Percentiles rank a stretch among this genome's conserved stretches.
Evolutionary conservation across 306 rosid genomes (phyloP).

Genomic region (Quercus dentata): DNA sequence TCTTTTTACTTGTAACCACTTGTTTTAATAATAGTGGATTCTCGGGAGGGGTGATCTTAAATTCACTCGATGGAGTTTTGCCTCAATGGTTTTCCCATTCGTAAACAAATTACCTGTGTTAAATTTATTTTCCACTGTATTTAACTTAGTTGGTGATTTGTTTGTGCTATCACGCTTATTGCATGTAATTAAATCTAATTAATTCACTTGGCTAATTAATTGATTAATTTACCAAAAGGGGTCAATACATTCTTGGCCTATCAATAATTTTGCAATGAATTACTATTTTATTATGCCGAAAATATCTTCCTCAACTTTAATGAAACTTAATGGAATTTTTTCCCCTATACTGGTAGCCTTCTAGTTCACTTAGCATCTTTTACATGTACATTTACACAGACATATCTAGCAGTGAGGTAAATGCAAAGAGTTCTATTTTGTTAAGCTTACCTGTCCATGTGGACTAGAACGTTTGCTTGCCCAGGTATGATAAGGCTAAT

Average conservation of each 20-base stretch:
- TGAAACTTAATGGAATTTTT: not conserved
- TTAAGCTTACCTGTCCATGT: slow-evolving; percentile 63
- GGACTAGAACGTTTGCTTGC: slow-evolving; percentile 51
- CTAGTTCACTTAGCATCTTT: not conserved
- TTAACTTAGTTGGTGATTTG: too few relatives aligned
- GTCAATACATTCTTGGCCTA: too few relatives aligned
- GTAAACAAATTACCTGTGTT: accelerated
- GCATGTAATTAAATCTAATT: too few relatives aligned
- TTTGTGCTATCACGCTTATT: too few relatives aligned
- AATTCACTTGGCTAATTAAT: too few relatives aligned
- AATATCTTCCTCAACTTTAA: not conserved
- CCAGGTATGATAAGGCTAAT: slow-evolving; percentile 75
- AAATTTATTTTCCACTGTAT: too few relatives aligned
- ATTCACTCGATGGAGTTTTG: too few relatives aligned
- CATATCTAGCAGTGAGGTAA: not conserved
- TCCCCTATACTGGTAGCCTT: not conserved
- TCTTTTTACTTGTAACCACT: too few relatives aligned
- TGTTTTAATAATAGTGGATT: too few relatives aligned
- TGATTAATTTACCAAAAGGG: too few relatives aligned
- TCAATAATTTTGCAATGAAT: not conserved
- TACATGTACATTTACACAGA: not conserved
- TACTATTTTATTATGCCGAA: not conserved
- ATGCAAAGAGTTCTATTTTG: not conserved
- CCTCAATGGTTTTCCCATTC: too few relatives aligned
- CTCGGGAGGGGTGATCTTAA: too few relatives aligned